Evolutionary conservation across 2,329 filamentous ascomycete species (phyloP).

Genomic region (Ophioceras dolichostomum): DNA sequence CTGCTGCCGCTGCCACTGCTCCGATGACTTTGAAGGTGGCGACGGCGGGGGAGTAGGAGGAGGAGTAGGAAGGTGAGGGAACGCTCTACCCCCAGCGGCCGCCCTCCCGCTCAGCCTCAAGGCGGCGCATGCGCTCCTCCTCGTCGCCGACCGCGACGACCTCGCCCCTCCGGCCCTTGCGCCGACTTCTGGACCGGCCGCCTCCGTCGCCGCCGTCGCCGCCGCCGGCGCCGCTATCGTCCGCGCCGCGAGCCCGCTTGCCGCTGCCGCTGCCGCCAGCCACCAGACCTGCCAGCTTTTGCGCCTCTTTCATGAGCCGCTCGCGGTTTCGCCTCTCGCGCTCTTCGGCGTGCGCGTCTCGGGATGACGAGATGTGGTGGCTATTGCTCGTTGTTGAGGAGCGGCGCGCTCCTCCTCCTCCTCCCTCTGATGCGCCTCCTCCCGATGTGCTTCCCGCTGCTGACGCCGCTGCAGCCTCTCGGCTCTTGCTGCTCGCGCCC

Average conservation of each 20-base stretch:
- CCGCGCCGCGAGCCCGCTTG: conserved; percentile 32
- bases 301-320: conserved; percentile 54
- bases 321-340: conserved; percentile 55
- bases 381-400: conserved; percentile 17
- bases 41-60: too few species aligned
- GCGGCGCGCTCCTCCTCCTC: conserved; percentile 21
- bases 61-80: too few species aligned
- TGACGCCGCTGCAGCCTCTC: conserved; percentile 9
- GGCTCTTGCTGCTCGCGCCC: conserved; percentile 14
- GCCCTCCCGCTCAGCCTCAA: conserved; percentile 47
- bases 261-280: conserved; percentile 26
- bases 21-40: too few species aligned
- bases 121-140: conserved; percentile 39
- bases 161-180: conserved; percentile 36
- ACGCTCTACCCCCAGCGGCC: not conserved
- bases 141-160: conserved; percentile 32
- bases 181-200: conserved; percentile 13
- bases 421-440: conserved; percentile 4
- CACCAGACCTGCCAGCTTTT: conserved; percentile 38
- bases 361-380: too few species aligned
- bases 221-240: conserved; percentile 30
- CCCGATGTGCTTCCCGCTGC: not conserved
- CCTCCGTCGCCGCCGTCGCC: conserved; percentile 19
- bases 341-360: conserved; percentile 57
- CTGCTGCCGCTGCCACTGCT: too few species aligned